Conservation (phyloP, 2,329 filamentous ascomycete species). For the Aspergillus proliferans region DNA sequence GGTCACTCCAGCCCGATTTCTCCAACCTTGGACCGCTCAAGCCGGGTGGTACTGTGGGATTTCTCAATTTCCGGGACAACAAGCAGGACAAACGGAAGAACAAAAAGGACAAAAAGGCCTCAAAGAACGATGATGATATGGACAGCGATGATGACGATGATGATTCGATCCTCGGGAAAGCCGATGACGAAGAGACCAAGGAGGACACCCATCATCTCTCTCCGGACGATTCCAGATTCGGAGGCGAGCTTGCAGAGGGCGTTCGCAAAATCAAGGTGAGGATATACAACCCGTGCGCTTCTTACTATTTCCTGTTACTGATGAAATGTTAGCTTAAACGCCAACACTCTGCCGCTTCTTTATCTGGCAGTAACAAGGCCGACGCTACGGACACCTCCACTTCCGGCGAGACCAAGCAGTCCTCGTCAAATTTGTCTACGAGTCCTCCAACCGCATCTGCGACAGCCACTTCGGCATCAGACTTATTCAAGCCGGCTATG, state of each 20-base stretch:
- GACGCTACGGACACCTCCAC: conserved; percentile 33
- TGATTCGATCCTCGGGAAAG: conserved; percentile 54
- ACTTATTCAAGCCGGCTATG: conserved; percentile 15
- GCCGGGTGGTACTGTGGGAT: conserved; percentile 79
- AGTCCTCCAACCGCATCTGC: conserved; percentile 28
- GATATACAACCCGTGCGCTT: conserved; percentile 1
- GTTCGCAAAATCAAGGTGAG: conserved; percentile 61
- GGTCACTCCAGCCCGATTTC: conserved; percentile 79
- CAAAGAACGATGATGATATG: conserved; percentile 54
- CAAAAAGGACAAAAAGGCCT: conserved; percentile 56
- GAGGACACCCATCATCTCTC: conserved; percentile 46
- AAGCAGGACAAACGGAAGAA: conserved; percentile 48
- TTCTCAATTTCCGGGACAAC: conserved; percentile 76
- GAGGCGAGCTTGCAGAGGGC: conserved; percentile 58
- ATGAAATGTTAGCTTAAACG: conserved; percentile 52
- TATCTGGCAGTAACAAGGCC: conserved; percentile 29
- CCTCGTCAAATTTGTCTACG: conserved; percentile 25
- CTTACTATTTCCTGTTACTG: conserved; percentile 4
- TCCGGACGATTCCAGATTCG: conserved; percentile 54
- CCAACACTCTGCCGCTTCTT: conserved; percentile 57
- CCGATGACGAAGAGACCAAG: conserved; percentile 54
- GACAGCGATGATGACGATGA: conserved; percentile 72
- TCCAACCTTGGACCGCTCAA: conserved; percentile 78
- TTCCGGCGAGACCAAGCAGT: conserved; percentile 32
- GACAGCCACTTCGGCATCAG: conserved; percentile 11